Base-by-base conservation (phyloP, 306 rosid genomes). In the Cucumis melo region DNA sequence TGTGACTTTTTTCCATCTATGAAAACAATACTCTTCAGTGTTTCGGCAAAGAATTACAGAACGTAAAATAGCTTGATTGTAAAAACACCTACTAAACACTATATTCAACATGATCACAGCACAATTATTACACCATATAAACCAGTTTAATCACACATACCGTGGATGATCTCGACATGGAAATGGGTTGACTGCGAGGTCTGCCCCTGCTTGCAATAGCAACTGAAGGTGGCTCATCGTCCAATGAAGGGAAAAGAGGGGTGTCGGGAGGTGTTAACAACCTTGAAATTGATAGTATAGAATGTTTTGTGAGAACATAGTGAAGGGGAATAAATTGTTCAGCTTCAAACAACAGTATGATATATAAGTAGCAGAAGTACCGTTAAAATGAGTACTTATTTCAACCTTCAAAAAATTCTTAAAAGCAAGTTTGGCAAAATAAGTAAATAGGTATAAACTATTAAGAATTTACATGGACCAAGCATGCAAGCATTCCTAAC, bases 181-280 rank as follows among this genome's bases (percentile, higher is more conserved):
- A 73, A 87, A 91, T 88, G 74, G 97, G 95, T 88, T 89, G 92
- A 83, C 92, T 91, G 59, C 85, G 88, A 77, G 95, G 88, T 78
- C 97, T 86, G 76, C 95, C 97, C 84, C 95, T 89, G 64, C 75
- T 84, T 78, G 81, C 42, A 72, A 81, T 65, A 79, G 36, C 82
- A 78, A 82, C 71, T 46, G 75, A 81, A 67, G 76, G 84, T 8
- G 82, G 90, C 75, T 91, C 93, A 64, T 87, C 87, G n/a, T 91
- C 97, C 86, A 91, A 65, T 68, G 97, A 87, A 82, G 91, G 90
- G 87, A 91, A 91, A 64, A 91, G 89, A 5, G 97, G 97, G 15
- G 95, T 91, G 78, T 91, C 97, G 0, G 97, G 97, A 66, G 95
- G 97, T 46, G 95, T 91, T 83, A 89, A 71, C 81, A 91, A 88